Base-by-base conservation (phyloP, 148 eudicot species). In the Chenopodium berlandieri region DNA sequence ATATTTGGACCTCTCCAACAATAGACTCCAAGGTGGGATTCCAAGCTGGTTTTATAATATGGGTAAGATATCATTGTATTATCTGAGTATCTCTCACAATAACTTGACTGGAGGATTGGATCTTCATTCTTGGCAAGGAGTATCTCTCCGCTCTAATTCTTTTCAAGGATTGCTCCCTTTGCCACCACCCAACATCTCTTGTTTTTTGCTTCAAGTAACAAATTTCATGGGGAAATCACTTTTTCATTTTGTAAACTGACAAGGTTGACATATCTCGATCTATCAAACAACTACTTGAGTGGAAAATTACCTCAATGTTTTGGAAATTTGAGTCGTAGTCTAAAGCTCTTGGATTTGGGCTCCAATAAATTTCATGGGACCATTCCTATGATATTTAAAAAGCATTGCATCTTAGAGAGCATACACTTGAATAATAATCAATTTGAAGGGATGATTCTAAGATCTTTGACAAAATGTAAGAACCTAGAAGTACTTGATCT, bases 401-500 rank as follows among this genome's bases (percentile, higher is more conserved):
- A 60, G 22, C 25, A 67, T 11, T 30, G 58, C n/a, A 44, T 13
- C 32, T 78, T 73, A n/a, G 23, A 56, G 23, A 56, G 73, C 58
- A 6, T 82, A 13, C 64, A 82, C 54, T 25, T 82, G 30, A 82
- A 75, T 47, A 46, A 77, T 17, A 82, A 82, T 46, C 75, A 40
- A 20, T 32, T 82, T 12, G 71, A 77, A 37, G 82, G 85, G 20
- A 22, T 22, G 40, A 17, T 83, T 17, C 85, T 81, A 44, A 34
- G 56, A 78, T 78, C 85, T 16, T 44, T 82, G 64, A 80, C 31
- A 27, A 83, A 62, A 66, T 78, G 81, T 66, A 30, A 30, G 32
- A 16, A 13, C 5, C 47, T 83, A 10, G 27, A 63, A 50, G 78
- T 83, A 1, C 27, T 83, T 48, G 58, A 83, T 48, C 44, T 83